Percentiles rank a stretch among this genome's conserved stretches.
These are phyloP conservation scores for Paspalum vaginatum DNA, from an alignment of 176 grass and related monocot genomes.

Conservation along the genomic window DNA sequence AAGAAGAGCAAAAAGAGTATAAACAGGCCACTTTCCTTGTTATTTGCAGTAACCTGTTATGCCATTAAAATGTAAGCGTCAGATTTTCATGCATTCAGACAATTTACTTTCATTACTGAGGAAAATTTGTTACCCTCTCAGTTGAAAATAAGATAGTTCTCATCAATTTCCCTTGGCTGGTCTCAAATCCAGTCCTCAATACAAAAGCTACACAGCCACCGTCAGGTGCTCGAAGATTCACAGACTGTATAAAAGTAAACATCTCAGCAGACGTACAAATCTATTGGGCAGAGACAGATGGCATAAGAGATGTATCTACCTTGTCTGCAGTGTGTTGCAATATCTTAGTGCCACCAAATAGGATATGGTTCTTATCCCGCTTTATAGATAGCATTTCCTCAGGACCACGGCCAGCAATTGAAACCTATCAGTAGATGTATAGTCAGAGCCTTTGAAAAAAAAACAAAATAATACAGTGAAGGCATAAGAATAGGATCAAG, in stretches of 20 bases:
- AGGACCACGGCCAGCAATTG: slow-evolving; percentile 60
- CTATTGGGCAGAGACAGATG: slow-evolving; percentile 17
- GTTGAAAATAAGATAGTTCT: slow-evolving; percentile 99
- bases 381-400: slow-evolving; percentile 95
- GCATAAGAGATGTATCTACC: slow-evolving; percentile 46
- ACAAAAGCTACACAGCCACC: slow-evolving; percentile 95
- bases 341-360: slow-evolving; percentile 99
- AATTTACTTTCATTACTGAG: slow-evolving; percentile 30
- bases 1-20: slow-evolving; percentile 99
- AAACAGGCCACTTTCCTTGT: slow-evolving; percentile 92
- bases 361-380: slow-evolving; percentile 94
- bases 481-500: background rate
- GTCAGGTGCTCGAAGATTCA: slow-evolving; percentile 86
- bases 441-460: slow-evolving; percentile 31
- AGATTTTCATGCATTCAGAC: slow-evolving; percentile 7
- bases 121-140: slow-evolving; percentile 79
- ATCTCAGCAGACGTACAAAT: slow-evolving; percentile 47
- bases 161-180: slow-evolving; percentile 99
- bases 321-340: slow-evolving; percentile 97
- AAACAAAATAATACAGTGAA: slow-evolving; percentile 1
- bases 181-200: slow-evolving; percentile 98
- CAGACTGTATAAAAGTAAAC: slow-evolving; percentile 64
- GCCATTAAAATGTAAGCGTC: slow-evolving; percentile 28
- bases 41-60: slow-evolving; percentile 96
- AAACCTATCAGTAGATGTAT: slow-evolving; percentile 63